phyloP scores from a whole-genome alignment of 768 basidiomycete species.

The Leccinum longicurvipes region DNA sequence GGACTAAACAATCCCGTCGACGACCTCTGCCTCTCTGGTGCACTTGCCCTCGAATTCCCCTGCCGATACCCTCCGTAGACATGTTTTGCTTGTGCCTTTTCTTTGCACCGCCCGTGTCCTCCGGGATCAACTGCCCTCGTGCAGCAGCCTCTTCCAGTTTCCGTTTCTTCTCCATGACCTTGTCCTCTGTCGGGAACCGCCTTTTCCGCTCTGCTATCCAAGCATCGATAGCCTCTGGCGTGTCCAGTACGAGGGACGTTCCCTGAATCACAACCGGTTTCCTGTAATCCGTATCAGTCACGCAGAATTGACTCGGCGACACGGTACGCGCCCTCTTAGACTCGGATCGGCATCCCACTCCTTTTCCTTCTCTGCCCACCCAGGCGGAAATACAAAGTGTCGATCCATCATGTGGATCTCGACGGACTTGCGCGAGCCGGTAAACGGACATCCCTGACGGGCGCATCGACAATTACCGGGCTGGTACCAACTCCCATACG shows the following conservation, averaged over 20 bases:
- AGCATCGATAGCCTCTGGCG: constrained; percentile 73
- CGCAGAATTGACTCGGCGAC: not conserved
- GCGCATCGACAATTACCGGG: constrained; percentile 59
- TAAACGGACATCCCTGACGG: constrained; percentile 62
- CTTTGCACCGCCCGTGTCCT: constrained; percentile 39
- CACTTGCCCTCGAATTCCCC: constrained; percentile 4
- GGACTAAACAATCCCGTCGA: constrained; percentile 17
- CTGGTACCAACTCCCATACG: constrained; percentile 53
- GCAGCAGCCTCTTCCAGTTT: constrained; percentile 75
- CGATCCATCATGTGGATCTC: constrained; percentile 87
- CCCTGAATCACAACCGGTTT: constrained; percentile 76
- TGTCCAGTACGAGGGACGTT: constrained; percentile 71
- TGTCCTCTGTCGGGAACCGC: constrained; percentile 72
- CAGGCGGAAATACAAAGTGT: constrained; percentile 79
- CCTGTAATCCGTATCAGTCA: constrained; percentile 35
- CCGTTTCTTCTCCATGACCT: constrained; percentile 76
- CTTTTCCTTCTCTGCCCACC: constrained; percentile 57
- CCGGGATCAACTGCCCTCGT: constrained; percentile 67
- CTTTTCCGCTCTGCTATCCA: constrained; percentile 91
- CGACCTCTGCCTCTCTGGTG: constrained; percentile 32
- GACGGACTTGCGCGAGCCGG: constrained; percentile 65
- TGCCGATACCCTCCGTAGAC: constrained; percentile 1
- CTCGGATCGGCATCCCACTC: constrained; percentile 85
- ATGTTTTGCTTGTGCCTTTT: constrained; percentile 42
- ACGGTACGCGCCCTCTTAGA: constrained; percentile 60